These are phyloP conservation scores for Seiridium unicorne DNA, from an alignment of 2,329 filamentous ascomycete genomes.

Conservation along the genomic window DNA sequence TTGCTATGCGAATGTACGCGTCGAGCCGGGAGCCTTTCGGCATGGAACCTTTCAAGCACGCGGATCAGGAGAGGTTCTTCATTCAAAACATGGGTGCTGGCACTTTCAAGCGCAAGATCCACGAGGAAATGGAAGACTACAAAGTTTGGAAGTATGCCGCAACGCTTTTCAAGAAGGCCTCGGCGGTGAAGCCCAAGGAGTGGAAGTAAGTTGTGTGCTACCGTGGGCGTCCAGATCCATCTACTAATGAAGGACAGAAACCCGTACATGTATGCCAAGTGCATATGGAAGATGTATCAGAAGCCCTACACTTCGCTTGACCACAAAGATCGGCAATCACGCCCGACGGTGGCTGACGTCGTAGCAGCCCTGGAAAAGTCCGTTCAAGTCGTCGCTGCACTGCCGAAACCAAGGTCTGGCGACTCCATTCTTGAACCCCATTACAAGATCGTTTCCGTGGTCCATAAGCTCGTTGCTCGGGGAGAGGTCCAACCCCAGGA, in stretches of 20 bases:
- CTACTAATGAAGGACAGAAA: constrained; percentile 39
- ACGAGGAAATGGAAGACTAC: constrained; percentile 57
- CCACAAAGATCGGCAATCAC: constrained; percentile 36
- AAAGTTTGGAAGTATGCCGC: constrained; percentile 63
- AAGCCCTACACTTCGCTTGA: constrained; percentile 43
- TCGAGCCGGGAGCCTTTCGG: constrained; percentile 62
- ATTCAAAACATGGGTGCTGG: constrained; percentile 49
- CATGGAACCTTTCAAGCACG: constrained; percentile 59
- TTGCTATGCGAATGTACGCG: constrained; percentile 60
- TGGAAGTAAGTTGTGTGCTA: constrained; percentile 47
- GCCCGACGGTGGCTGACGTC: constrained; percentile 39
- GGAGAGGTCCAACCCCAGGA: constrained; percentile 46
- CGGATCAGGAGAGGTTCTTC: constrained; percentile 56
- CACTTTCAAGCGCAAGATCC: constrained; percentile 51
- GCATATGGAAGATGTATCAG: constrained; percentile 63
- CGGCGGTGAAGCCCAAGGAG: constrained; percentile 50
- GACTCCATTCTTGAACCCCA: constrained; percentile 89
- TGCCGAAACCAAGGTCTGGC: constrained; percentile 55
- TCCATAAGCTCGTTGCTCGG: constrained; percentile 74
- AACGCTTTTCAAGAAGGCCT: constrained; percentile 54
- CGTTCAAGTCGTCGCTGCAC: constrained; percentile 46
- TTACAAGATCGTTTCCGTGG: constrained; percentile 81
- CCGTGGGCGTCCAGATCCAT: no score
- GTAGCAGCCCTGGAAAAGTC: constrained; percentile 50
- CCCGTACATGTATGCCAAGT: constrained; percentile 60